Evolutionary conservation across 371 early-diverging fungal species (phyloP), one percentile per base, ranked within the genome.

Genomic region (Mortierella sp.): DNA sequence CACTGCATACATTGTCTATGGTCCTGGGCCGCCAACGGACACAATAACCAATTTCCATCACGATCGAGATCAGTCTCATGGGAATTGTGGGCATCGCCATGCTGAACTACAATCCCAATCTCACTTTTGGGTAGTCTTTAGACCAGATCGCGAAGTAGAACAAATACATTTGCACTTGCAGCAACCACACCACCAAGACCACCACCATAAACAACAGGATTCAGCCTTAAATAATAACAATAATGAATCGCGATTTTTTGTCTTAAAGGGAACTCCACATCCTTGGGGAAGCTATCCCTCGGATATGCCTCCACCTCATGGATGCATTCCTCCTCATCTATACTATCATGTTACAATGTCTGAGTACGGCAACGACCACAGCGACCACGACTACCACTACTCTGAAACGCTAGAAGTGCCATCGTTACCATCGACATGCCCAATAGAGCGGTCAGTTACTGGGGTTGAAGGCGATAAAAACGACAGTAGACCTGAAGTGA

Each of bases 251-350:
- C 16, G 40, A 4, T 54, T 22, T 5, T 72, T 72, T 30, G 54
- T 77, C 47, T 54, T 78, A 5, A 40, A n/a, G 30, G 79, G 79
- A 16, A 57, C 43, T 4, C 79, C 79, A 9, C 75, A 55, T n/a
- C 68, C 65, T 8, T 71, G 70, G 71, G 79, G 75, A 0, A 55
- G 28, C 45, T 79, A 70, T 49, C 79, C 79, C 3, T 54, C 54
- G 0, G 71, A 74, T 18, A 71, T 79, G 43, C 35, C 62, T 0
- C 52, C 65, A 39, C 81, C 81, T 1, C 81, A 80, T 40, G 81
- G 73, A 24, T 80, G 81, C 37, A 57, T 80, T 24, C 81, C 81
- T 9, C 75, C 81, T 6, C 75, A 69, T 37, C 70, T 80, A 9
- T 80, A 80, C 47, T 80, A 80, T 8, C 39, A 22, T 2, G 72